Percentiles rank a stretch among this genome's conserved stretches.
phyloP scores from a whole-genome alignment of 1,284 basidiomycete species.

The Sanguinoderma infundibulare region DNA sequence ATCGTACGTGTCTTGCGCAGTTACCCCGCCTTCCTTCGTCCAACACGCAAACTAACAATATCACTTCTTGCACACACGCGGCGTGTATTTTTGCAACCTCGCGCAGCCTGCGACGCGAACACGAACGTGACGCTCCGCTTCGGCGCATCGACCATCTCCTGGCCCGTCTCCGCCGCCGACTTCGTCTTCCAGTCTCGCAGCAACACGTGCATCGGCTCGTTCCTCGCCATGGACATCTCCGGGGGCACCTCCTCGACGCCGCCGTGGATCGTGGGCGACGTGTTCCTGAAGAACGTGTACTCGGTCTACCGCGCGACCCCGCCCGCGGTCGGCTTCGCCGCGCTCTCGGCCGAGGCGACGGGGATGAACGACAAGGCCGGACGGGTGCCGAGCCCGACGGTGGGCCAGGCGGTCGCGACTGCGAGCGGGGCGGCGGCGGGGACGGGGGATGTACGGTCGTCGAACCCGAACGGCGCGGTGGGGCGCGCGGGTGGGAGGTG shows the following conservation, averaged over 20 bases:
- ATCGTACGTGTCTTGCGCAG: constrained; percentile 51
- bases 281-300: constrained; percentile 96
- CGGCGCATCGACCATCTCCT: constrained; percentile 59
- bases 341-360: constrained; percentile 53
- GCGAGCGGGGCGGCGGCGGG: not conserved
- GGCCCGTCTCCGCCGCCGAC: constrained; percentile 78
- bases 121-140: constrained; percentile 79
- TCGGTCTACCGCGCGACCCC: constrained; percentile 82
- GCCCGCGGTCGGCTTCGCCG: constrained; percentile 83
- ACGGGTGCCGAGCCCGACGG: constrained; percentile 38
- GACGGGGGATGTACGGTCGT: not conserved
- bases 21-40: not conserved
- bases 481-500: not conserved
- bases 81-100: not conserved
- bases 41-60: not conserved
- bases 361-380: constrained; percentile 35
- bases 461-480: not conserved
- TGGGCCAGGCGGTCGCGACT: constrained; percentile 26
- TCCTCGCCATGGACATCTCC: constrained; percentile 70
- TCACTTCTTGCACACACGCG: not conserved
- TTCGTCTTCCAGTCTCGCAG: constrained; percentile 68
- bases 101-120: constrained; percentile 73
- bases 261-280: constrained; percentile 90
- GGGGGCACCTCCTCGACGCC: constrained; percentile 56
- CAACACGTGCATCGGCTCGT: constrained; percentile 78